A percentile compares a stretch with the other conserved stretches of the same genome.
phyloP scores from a whole-genome alignment of 495 filamentous ascomycete species.

The Acidomyces sp. region DNA sequence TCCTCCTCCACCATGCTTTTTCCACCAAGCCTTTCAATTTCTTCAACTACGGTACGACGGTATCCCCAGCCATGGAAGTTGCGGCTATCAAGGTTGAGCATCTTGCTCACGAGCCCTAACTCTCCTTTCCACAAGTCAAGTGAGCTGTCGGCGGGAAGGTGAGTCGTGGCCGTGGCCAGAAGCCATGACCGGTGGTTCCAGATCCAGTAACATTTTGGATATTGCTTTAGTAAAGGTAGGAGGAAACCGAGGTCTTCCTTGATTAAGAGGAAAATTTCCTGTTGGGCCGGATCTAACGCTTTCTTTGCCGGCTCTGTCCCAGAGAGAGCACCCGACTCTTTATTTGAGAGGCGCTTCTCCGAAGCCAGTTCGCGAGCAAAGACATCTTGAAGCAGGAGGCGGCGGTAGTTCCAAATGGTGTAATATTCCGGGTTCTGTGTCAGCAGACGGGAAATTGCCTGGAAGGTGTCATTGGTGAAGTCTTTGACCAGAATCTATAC shows the following conservation, averaged over 20 bases:
- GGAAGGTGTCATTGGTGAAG: conserved; percentile 53
- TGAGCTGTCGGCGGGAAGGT: conserved; percentile 42
- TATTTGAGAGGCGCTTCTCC: neutral
- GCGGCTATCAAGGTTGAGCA: conserved; percentile 71
- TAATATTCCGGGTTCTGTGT: conserved; percentile 92
- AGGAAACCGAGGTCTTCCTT: conserved; percentile 61
- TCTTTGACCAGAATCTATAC: conserved; percentile 41
- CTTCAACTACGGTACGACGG: conserved; percentile 55
- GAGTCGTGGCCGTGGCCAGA: conserved; percentile 52
- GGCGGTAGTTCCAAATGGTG: conserved; percentile 93
- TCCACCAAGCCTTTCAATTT: conserved; percentile 43
- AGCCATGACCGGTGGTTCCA: conserved; percentile 96
- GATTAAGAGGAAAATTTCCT: conserved; percentile 30
- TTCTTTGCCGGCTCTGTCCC: neutral
- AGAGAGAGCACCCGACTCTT: neutral
- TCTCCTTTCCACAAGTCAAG: conserved; percentile 69
- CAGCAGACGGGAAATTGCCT: conserved; percentile 67
- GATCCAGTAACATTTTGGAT: conserved; percentile 98
- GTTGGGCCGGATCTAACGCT: conserved; percentile 6
- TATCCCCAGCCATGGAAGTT: conserved; percentile 99
- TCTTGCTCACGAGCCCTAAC: conserved; percentile 64
- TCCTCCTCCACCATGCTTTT: conserved; percentile 59
- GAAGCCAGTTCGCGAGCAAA: conserved; percentile 22
- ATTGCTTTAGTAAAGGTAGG: conserved; percentile 66
- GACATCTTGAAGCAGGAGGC: conserved; percentile 44